These are phyloP conservation scores for Candida sp. DNA, from an alignment of 1,139 yeast genomes.

Conservation along the genomic window DNA sequence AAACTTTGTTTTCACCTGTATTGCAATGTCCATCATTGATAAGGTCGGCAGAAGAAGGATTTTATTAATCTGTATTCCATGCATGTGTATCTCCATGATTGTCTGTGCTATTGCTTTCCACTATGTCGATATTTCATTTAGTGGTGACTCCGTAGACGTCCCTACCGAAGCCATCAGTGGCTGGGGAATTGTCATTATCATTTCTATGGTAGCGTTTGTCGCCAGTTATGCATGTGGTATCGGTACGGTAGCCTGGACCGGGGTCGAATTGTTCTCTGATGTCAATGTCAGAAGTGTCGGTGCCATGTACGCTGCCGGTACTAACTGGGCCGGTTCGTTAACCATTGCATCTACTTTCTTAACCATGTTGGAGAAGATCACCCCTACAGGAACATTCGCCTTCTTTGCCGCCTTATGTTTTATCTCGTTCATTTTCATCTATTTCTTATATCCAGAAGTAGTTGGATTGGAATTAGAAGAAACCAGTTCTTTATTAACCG, in stretches of 20 bases:
- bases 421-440: conserved; percentile 67
- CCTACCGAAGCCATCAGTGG: conserved; percentile 52
- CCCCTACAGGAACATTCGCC: conserved; percentile 93
- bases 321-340: conserved; percentile 95
- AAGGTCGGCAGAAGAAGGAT: conserved; percentile 82
- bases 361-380: conserved; percentile 89
- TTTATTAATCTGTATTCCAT: conserved; percentile 70
- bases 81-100: conserved; percentile 74
- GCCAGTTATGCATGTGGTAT: conserved; percentile 92
- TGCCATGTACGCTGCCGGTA: conserved; percentile 86
- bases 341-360: conserved; percentile 88
- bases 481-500: conserved; percentile 72
- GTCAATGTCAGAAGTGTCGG: conserved; percentile 87
- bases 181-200: conserved; percentile 85
- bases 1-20: conserved; percentile 77
- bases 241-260: conserved; percentile 99
- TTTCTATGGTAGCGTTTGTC: conserved; percentile 82
- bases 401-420: conserved; percentile 82
- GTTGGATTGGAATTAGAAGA: conserved; percentile 90
- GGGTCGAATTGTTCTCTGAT: conserved; percentile 91
- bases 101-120: conserved; percentile 89
- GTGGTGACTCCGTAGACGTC: conserved; percentile 35
- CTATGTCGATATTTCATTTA: conserved; percentile 60
- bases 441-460: conserved; percentile 87
- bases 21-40: conserved; percentile 84